Evolutionary conservation across 805 yeast genomes (phyloP), one percentile per base, ranked within the genome.

Genomic region (Aciculoconidium aculeatum): DNA sequence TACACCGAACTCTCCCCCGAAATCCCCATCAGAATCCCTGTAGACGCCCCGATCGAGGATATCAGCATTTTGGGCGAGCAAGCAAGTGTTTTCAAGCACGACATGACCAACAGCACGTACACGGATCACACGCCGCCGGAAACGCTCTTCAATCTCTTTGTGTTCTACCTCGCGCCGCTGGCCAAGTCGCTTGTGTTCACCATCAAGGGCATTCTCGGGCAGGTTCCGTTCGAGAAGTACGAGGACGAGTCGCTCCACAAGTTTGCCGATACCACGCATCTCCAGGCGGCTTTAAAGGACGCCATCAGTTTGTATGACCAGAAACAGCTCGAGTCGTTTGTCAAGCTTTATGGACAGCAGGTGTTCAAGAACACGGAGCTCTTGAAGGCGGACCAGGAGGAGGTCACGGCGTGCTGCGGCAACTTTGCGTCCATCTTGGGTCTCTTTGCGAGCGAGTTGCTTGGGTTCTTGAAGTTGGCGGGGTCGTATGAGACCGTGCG

Each of bases 391-490:
- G 80, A 77, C 36, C 81, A 79, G 42, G 94, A 83, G 53, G 87
- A 81, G 40, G 80, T 83, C 3, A 82, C 88, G 1, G 94, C 94
- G 0, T 72, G 83, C 25, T 82, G 92, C 58, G 90, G 88, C 1
- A 81, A 83, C 48, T 83, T 83, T 46, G 67, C 88, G 2, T 71
- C 77, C 19, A 63, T 81, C 14, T 49, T 85, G 21, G 70, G 74
- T 3, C 74, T 80, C 32, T 76, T 75, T 40, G 75, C 85, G 1
- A 60, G 61, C 19, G 87, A 80, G 37, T 52, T 83, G 28, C 46
- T 53, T 12, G 55, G 52, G 2, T 73, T 77, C 36, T 50, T 81
- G 21, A 55, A 55, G 8, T 39, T 62, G 6, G 47, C 76, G 19
- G 62, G 61, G 8, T 59, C 63, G 5, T 72, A 65, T 37, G 61